phyloP scores from a whole-genome alignment of 768 basidiomycete genomes.

The Suillus subalutaceus region DNA sequence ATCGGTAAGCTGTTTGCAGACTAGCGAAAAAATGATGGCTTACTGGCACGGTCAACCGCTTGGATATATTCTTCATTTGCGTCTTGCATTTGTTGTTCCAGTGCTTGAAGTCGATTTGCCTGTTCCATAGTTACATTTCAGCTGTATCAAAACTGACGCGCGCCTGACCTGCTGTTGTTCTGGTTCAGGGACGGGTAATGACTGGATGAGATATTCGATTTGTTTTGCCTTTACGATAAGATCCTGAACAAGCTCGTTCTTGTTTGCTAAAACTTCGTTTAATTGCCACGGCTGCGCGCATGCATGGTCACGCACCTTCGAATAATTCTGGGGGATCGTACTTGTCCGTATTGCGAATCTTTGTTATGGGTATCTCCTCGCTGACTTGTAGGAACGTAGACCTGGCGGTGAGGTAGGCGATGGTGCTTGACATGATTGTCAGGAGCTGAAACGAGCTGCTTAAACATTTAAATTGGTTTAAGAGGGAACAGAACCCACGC shows the following conservation, averaged over 20 bases:
- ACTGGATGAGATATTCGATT: slow-evolving; percentile 81
- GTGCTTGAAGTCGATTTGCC: slow-evolving; percentile 64
- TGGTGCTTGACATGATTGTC: slow-evolving; percentile 83
- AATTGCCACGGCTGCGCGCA: neutral
- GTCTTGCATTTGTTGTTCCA: slow-evolving; percentile 71
- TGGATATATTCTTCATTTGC: slow-evolving; percentile 78
- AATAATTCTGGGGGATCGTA: slow-evolving; percentile 74
- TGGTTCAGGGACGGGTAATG: slow-evolving; percentile 75
- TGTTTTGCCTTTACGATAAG: slow-evolving; percentile 88
- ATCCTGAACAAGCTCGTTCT: slow-evolving; percentile 82
- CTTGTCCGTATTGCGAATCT: slow-evolving; percentile 71
- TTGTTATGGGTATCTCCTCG: slow-evolving; percentile 81
- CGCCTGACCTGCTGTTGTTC: slow-evolving; percentile 70
- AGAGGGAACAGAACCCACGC: slow-evolving; percentile 44
- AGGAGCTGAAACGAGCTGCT: slow-evolving; percentile 58
- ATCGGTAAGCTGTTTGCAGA: neutral
- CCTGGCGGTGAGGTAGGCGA: slow-evolving; percentile 77
- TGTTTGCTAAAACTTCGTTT: slow-evolving; percentile 57
- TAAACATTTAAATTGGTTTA: neutral
- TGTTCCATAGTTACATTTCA: slow-evolving; percentile 29
- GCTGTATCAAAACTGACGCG: neutral
- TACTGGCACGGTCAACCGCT: slow-evolving; percentile 78
- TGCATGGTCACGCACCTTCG: slow-evolving; percentile 52
- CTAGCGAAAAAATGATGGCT: slow-evolving; percentile 31
- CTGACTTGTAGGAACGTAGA: slow-evolving; percentile 80